phyloP scores from a whole-genome alignment of 139 green algal species.

The Chlorella sp. region DNA sequence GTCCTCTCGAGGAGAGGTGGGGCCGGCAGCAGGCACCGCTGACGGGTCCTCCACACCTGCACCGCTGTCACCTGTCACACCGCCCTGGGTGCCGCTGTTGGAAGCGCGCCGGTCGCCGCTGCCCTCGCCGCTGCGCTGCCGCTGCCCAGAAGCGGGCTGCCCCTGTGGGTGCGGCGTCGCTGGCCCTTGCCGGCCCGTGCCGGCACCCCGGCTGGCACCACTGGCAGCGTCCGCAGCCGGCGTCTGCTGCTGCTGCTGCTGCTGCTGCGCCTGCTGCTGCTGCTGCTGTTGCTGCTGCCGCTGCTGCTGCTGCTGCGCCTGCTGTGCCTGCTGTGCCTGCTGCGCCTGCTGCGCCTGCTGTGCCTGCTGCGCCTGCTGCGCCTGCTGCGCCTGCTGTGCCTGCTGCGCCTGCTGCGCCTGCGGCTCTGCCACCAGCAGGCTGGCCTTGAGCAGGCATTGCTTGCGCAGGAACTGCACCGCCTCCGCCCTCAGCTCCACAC shows the following conservation, averaged over 20 bases:
- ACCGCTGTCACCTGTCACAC: neutral
- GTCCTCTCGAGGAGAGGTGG: neutral
- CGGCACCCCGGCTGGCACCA: neutral
- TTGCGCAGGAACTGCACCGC: slow-evolving; percentile 14
- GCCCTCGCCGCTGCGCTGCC: neutral
- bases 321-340: neutral
- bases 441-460: neutral
- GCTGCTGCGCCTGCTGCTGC: neutral
- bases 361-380: neutral
- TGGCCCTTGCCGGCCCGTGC: neutral
- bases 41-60: neutral
- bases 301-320: too few relatives aligned
- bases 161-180: neutral
- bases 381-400: neutral
- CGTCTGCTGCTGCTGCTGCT: neutral
- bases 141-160: neutral
- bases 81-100: neutral
- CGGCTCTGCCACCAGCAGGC: neutral
- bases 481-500: slow-evolving; percentile 5
- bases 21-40: neutral
- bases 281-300: neutral
- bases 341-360: neutral
- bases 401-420: neutral
- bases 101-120: neutral
- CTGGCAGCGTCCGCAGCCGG: neutral